These are phyloP conservation scores for Cryphonectria japonica DNA, from an alignment of 2,329 filamentous ascomycete species.

Conservation along the genomic window DNA sequence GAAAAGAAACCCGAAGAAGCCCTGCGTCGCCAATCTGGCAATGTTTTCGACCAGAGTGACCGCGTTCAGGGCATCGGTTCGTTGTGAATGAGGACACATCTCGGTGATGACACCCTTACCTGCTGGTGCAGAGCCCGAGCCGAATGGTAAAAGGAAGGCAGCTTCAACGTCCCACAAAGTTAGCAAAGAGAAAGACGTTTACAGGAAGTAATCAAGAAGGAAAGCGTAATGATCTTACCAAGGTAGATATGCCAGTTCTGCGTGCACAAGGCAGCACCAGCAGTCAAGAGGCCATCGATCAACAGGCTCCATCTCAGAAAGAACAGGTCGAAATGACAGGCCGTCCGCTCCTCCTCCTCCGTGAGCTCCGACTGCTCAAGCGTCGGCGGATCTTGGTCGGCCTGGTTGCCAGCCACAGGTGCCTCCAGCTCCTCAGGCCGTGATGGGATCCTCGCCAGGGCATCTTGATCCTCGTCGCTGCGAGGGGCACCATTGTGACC, in stretches of 20 bases:
- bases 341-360: slow-evolving; percentile 46
- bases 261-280: slow-evolving; percentile 63
- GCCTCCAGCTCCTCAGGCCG: slow-evolving; percentile 48
- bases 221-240: slow-evolving; percentile 39
- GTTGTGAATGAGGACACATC: slow-evolving; percentile 65
- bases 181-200: background rate
- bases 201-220: too few species aligned
- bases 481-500: background rate
- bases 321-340: slow-evolving; percentile 66
- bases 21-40: slow-evolving; percentile 64
- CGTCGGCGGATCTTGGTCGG: slow-evolving; percentile 47
- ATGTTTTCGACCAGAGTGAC: slow-evolving; percentile 74
- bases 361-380: slow-evolving; percentile 42
- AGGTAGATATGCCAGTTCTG: slow-evolving; percentile 71
- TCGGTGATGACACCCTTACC: slow-evolving; percentile 75
- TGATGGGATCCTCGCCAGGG: slow-evolving; percentile 36
- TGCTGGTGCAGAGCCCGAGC: slow-evolving; percentile 69
- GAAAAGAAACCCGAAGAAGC: slow-evolving; percentile 70
- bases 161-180: slow-evolving; percentile 42
- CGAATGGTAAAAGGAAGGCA: slow-evolving; percentile 67
- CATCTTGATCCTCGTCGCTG: slow-evolving; percentile 16
- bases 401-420: slow-evolving; percentile 37
- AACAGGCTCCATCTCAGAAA: slow-evolving; percentile 70
- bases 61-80: slow-evolving; percentile 69
- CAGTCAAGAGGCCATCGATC: slow-evolving; percentile 67